Base-by-base conservation (phyloP, 1,284 basidiomycete species). In the Tausonia pullulans region DNA sequence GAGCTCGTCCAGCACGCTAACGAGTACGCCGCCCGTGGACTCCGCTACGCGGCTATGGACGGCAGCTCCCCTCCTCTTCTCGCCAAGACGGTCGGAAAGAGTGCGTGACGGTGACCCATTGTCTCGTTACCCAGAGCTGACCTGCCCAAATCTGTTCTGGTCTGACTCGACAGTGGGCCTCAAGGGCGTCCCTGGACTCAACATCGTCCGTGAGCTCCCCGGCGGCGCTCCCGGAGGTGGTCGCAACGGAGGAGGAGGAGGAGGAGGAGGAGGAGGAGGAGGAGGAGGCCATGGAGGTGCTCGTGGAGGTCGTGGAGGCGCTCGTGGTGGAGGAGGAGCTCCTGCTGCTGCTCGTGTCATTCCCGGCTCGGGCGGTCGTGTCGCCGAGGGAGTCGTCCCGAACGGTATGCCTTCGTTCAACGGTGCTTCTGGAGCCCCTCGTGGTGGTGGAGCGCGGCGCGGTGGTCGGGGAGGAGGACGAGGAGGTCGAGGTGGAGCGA, bases 51-150 rank as follows among this genome's bases (percentile, higher is more conserved):
- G 4, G 46, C n/a, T 60, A 3, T 16, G 4, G 11, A 3, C 6
- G 70, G 70, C 65, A 69, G 65, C 55, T 70, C 71, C 0, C 82
- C 84, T 4, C 75, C 75, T 8, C 68, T 86, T 52, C 73, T 79
- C 50, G 75, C 79, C n/a, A 80, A 75, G 73, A 80, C 81, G 2
- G 80, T 83, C 41, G 82, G 81, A 56, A 84, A 63, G 54, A 45
- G 27, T 27, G 27, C 27, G 27, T 27, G 27, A 27, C 27, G 27
- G 27, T 27, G 27, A 27, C 49, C n/a, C 49, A n/a, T 51, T 51
- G 11, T 11, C 11, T n/a, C 49, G 11, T 51, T 51, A 2, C 49
- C 5, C 5, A 53, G 5, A 11, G 39, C 51, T 53, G 11, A 53
- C 39, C 11, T 7, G 5, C 39, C 11, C 7, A 13, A 7, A 7